A percentile compares a stretch with the other conserved stretches of the same genome.
Evolutionary conservation across 129 eudicot genomes (phyloP).

Genomic region (Heracleum sosnowskyi): DNA sequence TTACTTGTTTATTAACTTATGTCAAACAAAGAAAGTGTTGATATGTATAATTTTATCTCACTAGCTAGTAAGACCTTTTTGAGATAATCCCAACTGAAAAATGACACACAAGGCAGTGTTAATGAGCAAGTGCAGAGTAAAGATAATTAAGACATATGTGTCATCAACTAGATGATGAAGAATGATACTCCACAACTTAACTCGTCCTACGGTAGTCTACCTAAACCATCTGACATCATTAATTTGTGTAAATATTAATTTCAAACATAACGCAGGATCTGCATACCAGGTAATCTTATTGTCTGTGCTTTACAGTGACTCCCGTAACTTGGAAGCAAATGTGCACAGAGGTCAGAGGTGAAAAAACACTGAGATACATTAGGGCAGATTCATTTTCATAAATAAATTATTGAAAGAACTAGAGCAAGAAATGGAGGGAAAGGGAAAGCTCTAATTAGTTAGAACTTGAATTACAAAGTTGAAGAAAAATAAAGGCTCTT

Average conservation of each 20-base stretch:
- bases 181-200: background rate
- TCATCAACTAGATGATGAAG: background rate
- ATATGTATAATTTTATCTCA: background rate
- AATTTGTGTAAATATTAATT: background rate
- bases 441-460: background rate
- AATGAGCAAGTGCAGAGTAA: background rate
- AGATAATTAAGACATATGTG: background rate
- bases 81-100: background rate
- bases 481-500: background rate
- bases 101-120: background rate
- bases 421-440: background rate
- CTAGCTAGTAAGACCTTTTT: background rate
- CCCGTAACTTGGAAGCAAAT: background rate
- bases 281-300: background rate
- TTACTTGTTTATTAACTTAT: background rate
- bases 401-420: background rate
- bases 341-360: background rate
- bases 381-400: background rate
- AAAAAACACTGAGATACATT: background rate
- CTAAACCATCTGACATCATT: background rate
- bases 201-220: background rate
- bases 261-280: background rate
- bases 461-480: background rate
- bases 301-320: background rate
- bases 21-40: background rate